Conservation (phyloP, 345 rosid species). For the Cardiospermum halicacabum region DNA sequence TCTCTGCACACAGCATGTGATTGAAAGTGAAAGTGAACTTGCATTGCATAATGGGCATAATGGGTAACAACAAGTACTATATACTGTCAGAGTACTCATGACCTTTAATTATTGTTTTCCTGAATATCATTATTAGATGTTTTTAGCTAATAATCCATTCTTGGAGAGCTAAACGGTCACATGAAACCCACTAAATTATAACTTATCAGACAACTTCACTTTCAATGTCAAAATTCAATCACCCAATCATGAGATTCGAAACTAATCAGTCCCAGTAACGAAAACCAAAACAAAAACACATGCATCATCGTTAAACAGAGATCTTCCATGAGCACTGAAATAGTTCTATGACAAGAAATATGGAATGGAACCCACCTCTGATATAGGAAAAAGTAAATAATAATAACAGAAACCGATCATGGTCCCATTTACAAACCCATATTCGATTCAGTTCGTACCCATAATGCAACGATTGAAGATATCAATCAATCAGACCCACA, state of each 20-base stretch:
- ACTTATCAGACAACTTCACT: not conserved
- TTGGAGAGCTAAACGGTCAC: not conserved
- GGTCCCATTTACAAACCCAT: constrained; percentile 1
- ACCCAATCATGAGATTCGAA: not conserved
- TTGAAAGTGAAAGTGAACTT: no score
- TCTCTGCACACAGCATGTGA: no score
- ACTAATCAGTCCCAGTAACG: not conserved
- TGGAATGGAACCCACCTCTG: not conserved
- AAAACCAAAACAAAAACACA: not conserved
- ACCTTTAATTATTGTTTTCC: not conserved
- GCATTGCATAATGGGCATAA: no score
- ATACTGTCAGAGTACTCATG: not conserved
- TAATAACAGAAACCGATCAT: not conserved
- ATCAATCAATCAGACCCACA: not conserved
- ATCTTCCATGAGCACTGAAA: not conserved
- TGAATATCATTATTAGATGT: not conserved
- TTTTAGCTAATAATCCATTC: not conserved
- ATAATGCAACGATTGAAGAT: no score
- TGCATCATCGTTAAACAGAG: not conserved
- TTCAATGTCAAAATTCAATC: not conserved
- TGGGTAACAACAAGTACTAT: no score
- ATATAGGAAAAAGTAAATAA: not conserved
- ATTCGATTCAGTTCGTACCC: not conserved
- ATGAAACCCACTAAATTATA: not conserved
- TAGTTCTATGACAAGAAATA: not conserved